Evolutionary conservation across 1,284 basidiomycete genomes (phyloP).

Genomic region (Rhodofomes roseus): DNA sequence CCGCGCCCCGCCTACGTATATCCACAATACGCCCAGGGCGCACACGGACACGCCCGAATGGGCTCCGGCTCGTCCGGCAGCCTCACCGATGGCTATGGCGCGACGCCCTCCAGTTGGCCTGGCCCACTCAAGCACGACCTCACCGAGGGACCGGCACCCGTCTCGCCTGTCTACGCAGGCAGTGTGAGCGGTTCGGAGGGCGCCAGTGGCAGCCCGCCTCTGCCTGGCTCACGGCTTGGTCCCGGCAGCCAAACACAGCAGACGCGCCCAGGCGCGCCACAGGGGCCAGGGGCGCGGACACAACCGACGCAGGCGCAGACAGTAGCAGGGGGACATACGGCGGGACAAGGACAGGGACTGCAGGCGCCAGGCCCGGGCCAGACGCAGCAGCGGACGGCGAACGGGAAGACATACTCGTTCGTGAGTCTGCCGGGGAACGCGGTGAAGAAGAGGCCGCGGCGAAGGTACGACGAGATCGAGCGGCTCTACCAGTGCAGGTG

Average conservation of each 20-base stretch:
- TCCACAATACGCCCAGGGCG: slow-evolving; percentile 1
- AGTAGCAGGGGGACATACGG: neutral
- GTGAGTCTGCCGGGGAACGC: slow-evolving; percentile 75
- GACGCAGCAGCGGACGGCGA: slow-evolving; percentile 18
- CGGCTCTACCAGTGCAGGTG: slow-evolving; percentile 76
- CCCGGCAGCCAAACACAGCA: slow-evolving; percentile 6
- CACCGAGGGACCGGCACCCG: slow-evolving; percentile 9
- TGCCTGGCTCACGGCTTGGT: neutral
- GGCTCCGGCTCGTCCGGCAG: slow-evolving; percentile 16
- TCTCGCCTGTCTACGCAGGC: slow-evolving; percentile 20
- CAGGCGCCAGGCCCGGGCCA: neutral
- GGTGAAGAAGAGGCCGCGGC: slow-evolving; percentile 78
- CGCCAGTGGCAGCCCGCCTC: neutral
- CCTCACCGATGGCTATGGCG: slow-evolving; percentile 4
- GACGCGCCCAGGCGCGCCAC: slow-evolving; percentile 9
- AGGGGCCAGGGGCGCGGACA: slow-evolving; percentile 11
- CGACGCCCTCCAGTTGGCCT: neutral
- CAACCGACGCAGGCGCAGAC: neutral
- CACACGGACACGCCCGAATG: slow-evolving; percentile 17
- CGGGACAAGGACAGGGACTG: slow-evolving; percentile 1
- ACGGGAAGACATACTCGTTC: slow-evolving; percentile 75
- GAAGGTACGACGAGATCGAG: slow-evolving; percentile 89
- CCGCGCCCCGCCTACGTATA: slow-evolving; percentile 20
- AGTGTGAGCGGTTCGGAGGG: slow-evolving; percentile 20
- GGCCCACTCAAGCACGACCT: slow-evolving; percentile 12